Conservation (phyloP, 495 filamentous ascomycete species). For the Parmelia sp. region DNA sequence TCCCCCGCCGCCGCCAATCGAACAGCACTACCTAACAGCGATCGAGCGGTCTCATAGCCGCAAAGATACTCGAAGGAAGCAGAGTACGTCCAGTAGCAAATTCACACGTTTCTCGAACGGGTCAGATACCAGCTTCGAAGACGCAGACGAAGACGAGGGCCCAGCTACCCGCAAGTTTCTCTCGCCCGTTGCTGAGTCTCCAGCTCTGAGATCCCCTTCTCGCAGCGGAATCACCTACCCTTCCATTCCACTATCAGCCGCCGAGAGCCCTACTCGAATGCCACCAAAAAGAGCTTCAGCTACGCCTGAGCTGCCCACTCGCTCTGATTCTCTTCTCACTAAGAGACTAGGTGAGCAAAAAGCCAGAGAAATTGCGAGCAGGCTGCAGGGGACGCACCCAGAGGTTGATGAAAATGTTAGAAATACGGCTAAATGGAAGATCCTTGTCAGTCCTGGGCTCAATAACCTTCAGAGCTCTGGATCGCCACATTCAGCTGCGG, state of each 20-base stretch:
- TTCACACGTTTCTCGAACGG: conserved; percentile 19
- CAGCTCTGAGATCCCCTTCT: conserved; percentile 16
- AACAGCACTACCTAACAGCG: conserved; percentile 10
- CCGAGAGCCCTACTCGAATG: conserved; percentile 21
- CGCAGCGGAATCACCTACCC: conserved; percentile 15
- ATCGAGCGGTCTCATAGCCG: conserved; percentile 17
- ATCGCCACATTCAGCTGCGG: conserved; percentile 8
- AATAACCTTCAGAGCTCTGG: conserved; percentile 18
- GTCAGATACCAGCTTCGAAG: conserved; percentile 25
- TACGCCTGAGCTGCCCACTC: conserved; percentile 10
- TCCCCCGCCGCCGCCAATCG: conserved; percentile 13
- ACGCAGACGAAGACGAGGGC: conserved; percentile 23
- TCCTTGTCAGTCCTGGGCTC: conserved; percentile 23
- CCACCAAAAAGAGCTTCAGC: conserved; percentile 3
- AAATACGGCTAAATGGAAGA: conserved; percentile 23
- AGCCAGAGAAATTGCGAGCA: conserved; percentile 14
- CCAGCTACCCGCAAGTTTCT: conserved; percentile 13
- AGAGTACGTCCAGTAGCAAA: conserved; percentile 16
- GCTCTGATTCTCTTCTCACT: conserved; percentile 6
- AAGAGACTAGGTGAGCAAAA: conserved; percentile 16
- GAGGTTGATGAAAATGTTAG: background rate
- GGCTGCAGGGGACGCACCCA: conserved; percentile 1
- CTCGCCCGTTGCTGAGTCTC: conserved; percentile 24
- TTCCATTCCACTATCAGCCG: conserved; percentile 15
- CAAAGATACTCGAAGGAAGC: conserved; percentile 11